phyloP scores from a whole-genome alignment of 2,329 filamentous ascomycete genomes.

The Furcasterigmium sp. region DNA sequence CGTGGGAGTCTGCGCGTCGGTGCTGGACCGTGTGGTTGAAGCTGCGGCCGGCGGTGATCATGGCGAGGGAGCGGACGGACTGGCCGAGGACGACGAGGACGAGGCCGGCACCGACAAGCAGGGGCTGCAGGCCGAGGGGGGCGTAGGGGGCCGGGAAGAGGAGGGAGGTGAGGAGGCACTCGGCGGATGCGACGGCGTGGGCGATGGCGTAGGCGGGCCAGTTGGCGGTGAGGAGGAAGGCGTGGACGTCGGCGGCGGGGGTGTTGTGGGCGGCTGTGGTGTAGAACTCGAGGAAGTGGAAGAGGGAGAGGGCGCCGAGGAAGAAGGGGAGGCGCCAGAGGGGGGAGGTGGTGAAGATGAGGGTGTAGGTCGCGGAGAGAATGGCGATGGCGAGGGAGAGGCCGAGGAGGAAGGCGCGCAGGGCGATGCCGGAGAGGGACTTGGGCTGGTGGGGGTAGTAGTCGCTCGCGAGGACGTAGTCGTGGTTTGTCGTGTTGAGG shows the following conservation, averaged over 20 bases:
- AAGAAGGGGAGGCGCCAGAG: constrained; percentile 65
- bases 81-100: constrained; percentile 66
- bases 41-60: constrained; percentile 81
- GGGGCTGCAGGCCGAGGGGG: constrained; percentile 34
- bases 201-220: constrained; percentile 81
- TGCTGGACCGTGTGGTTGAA: constrained; percentile 88
- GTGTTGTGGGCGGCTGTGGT: constrained; percentile 84
- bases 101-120: constrained; percentile 53
- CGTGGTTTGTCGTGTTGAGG: neutral
- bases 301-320: constrained; percentile 62
- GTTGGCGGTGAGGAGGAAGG: constrained; percentile 82
- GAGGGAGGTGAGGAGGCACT: constrained; percentile 60
- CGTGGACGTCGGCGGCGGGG: constrained; percentile 60
- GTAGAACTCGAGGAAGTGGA: constrained; percentile 97
- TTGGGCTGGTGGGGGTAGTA: constrained; percentile 43
- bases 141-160: constrained; percentile 50
- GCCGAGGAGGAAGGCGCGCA: constrained; percentile 52
- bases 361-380: constrained; percentile 22
- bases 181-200: constrained; percentile 67
- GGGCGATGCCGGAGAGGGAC: constrained; percentile 54
- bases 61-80: constrained; percentile 70
- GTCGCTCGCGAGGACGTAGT: constrained; percentile 12
- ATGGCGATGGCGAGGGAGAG: constrained; percentile 30
- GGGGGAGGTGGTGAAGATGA: constrained; percentile 34
- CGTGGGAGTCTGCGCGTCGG: constrained; percentile 62